These are phyloP conservation scores for Diplodia scrobiculata DNA, from an alignment of 2,329 filamentous ascomycete species.

Conservation along the genomic window DNA sequence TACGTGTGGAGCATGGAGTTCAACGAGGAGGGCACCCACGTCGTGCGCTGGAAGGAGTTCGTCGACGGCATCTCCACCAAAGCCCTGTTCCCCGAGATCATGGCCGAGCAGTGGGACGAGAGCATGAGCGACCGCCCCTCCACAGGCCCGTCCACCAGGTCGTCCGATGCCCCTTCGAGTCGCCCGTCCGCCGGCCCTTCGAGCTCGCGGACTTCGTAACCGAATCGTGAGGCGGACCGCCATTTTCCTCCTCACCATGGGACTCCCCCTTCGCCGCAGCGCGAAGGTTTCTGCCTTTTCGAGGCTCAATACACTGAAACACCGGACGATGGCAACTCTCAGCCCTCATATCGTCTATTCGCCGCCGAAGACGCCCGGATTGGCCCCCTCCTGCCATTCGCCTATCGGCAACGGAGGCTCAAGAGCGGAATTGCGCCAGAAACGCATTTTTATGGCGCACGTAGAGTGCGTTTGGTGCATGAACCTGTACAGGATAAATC, in stretches of 20 bases:
- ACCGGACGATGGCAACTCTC: not conserved
- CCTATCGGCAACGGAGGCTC: not conserved
- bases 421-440: not conserved
- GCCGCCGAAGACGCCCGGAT: not conserved
- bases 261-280: not conserved
- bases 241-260: not conserved
- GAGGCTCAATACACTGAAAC: not conserved
- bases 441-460: not conserved
- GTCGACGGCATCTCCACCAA: conserved; percentile 18
- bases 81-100: conserved; percentile 34
- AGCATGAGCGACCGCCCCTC: conserved; percentile 5
- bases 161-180: not conserved
- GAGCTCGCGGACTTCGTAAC: not conserved
- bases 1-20: conserved; percentile 27
- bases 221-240: no score
- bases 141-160: conserved; percentile 5
- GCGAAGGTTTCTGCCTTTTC: not conserved
- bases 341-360: not conserved
- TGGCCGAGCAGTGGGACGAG: conserved; percentile 28
- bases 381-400: not conserved
- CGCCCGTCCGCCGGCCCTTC: not conserved
- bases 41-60: conserved; percentile 28
- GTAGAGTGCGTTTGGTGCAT: not conserved
- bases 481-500: not conserved
- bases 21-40: conserved; percentile 23